A percentile compares a stretch with the other conserved stretches of the same genome.
Conservation (phyloP, 2,329 filamentous ascomycete species). For the Aspergillus ochraceoroseus region DNA sequence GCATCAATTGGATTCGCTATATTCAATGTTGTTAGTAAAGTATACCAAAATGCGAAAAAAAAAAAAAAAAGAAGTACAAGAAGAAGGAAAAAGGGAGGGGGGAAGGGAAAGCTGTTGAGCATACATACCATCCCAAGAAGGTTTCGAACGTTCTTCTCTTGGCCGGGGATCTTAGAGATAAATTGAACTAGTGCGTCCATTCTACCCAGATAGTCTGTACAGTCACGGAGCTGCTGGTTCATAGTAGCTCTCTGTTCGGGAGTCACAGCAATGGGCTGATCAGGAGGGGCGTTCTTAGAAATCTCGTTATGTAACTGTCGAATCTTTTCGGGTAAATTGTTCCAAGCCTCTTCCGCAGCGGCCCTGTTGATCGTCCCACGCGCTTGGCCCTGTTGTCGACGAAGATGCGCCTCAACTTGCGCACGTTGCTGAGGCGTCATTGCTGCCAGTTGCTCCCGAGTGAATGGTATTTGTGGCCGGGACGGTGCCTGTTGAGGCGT, state of each 20-base stretch:
- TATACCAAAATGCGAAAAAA: not conserved
- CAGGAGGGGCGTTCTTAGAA: conserved; percentile 28
- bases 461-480: conserved; percentile 24
- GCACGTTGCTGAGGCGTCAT: conserved; percentile 43
- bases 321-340: conserved; percentile 37
- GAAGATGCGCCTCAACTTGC: conserved; percentile 35
- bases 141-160: conserved; percentile 38
- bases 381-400: conserved; percentile 33
- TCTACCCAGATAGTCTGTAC: conserved; percentile 41
- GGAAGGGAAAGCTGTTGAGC: not conserved
- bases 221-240: conserved; percentile 40
- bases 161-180: conserved; percentile 36
- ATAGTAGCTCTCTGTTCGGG: conserved; percentile 39
- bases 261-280: conserved; percentile 34
- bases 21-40: conserved; percentile 17
- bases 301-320: conserved; percentile 40
- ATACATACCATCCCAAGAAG: conserved; percentile 39
- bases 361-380: conserved; percentile 33
- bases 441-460: conserved; percentile 36
- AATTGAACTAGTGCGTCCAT: conserved; percentile 43
- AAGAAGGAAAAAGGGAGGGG: not conserved
- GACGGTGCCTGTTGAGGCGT: conserved; percentile 21
- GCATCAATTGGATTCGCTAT: conserved; percentile 44
- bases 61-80: not conserved
- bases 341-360: conserved; percentile 38